Evolutionary conservation across 495 filamentous ascomycete genomes (phyloP).

Genomic region (Tuber aestivum): DNA sequence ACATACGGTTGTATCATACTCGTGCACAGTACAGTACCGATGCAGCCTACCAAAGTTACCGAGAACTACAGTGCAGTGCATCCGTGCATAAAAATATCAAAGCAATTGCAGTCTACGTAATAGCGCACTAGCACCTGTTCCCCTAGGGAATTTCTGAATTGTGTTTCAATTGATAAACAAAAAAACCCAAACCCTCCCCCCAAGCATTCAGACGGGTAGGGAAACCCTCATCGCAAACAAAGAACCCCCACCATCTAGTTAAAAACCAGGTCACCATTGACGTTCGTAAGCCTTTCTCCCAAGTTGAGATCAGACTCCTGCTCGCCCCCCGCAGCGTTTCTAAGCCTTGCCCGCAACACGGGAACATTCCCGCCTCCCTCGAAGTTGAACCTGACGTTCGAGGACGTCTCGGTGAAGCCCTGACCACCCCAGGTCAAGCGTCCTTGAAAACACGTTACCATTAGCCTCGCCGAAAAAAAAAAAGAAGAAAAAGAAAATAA

Average conservation of each 20-base stretch:
- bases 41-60: neutral
- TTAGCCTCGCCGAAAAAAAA: neutral
- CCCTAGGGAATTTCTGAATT: neutral
- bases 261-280: slow-evolving; percentile 43
- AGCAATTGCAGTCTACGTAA: neutral
- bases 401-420: slow-evolving; percentile 43
- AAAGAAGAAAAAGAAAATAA: neutral
- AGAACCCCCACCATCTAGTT: neutral
- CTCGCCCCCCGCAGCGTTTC: slow-evolving; percentile 30
- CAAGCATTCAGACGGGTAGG: neutral
- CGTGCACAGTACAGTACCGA: neutral
- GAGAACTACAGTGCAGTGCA: neutral
- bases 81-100: neutral
- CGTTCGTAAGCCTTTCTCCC: slow-evolving; percentile 46
- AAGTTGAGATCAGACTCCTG: slow-evolving; percentile 46
- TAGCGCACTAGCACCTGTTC: neutral
- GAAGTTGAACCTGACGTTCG: slow-evolving; percentile 38
- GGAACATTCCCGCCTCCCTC: slow-evolving; percentile 46
- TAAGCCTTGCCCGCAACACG: slow-evolving; percentile 45
- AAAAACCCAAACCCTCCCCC: neutral
- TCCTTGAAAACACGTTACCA: slow-evolving; percentile 33
- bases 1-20: neutral
- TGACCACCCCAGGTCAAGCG: slow-evolving; percentile 46
- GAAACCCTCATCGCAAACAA: neutral
- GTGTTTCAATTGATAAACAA: neutral